Conservation (phyloP, 1,139 yeast species). For the Suhomyces bolitotheri region DNA sequence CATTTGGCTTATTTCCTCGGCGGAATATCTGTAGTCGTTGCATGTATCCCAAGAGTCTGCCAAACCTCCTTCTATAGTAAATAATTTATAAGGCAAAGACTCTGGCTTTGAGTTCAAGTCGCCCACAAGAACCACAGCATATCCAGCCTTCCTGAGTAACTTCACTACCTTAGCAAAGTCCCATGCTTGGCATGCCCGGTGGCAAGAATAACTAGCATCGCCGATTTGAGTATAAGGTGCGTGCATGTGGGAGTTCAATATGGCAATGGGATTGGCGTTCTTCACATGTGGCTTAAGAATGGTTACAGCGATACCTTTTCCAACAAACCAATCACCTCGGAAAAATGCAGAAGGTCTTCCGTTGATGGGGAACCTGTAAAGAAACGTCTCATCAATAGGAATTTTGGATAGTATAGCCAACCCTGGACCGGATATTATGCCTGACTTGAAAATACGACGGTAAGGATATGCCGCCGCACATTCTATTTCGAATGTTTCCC, state of each 20-base stretch:
- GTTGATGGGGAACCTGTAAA: slow-evolving; percentile 85
- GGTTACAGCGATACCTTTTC: slow-evolving; percentile 83
- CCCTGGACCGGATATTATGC: slow-evolving; percentile 93
- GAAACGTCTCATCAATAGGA: slow-evolving; percentile 76
- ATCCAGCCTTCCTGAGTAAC: slow-evolving; percentile 68
- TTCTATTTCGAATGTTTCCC: slow-evolving; percentile 56
- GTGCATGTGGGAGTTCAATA: slow-evolving; percentile 93
- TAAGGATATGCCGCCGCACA: slow-evolving; percentile 59
- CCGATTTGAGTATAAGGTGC: slow-evolving; percentile 88
- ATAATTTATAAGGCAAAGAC: slow-evolving; percentile 73
- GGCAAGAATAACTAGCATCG: slow-evolving; percentile 87
- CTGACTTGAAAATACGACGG: slow-evolving; percentile 72
- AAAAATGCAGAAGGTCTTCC: slow-evolving; percentile 93
- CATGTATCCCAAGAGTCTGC: slow-evolving; percentile 82
- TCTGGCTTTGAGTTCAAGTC: slow-evolving; percentile 90
- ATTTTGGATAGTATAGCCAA: slow-evolving; percentile 78
- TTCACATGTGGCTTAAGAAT: slow-evolving; percentile 53
- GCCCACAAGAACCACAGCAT: slow-evolving; percentile 86
- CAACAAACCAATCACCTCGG: slow-evolving; percentile 97
- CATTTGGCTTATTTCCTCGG: slow-evolving; percentile 50
- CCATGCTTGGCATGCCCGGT: slow-evolving; percentile 96
- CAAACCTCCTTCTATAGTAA: slow-evolving; percentile 69
- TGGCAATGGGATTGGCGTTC: slow-evolving; percentile 61
- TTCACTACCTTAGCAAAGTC: slow-evolving; percentile 73
- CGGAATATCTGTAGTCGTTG: slow-evolving; percentile 32